Evolutionary conservation across 192 early-diverging fungal genomes (phyloP), one percentile per base, ranked within the genome.

Genomic region (Coemansia erecta): DNA sequence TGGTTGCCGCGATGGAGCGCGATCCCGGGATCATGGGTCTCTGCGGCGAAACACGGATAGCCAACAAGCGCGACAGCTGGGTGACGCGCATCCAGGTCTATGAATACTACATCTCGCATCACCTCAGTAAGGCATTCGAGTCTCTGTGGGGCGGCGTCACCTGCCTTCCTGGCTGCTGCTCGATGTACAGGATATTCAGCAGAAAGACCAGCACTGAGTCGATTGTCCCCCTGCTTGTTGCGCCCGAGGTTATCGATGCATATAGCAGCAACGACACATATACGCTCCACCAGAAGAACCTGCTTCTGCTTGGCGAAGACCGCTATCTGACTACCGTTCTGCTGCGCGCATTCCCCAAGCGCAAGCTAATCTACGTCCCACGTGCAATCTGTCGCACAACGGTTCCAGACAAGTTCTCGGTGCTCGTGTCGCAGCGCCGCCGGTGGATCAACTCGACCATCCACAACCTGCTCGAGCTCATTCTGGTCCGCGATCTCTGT

Each of bases 361-460:
- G 89, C 52, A 94, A 93, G 77, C 84, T 89, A 57, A 78, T 89
- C 53, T 94, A 88, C 75, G 85, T 89, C 14, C 87, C 89, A 17
- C 75, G 83, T 33, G 91, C 92, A 5, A 80, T 86, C 24, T 94
- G 92, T 59, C 81, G 87, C 57, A 94, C 92, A 0, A 80, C 84
- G 2, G 92, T 91, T 10, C 92, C 92, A 2, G 77, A 84, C 56
- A 77, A 71, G 1, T 92, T 91, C 55, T 60, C 63, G 18, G 86
- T 86, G 41, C 73, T 97, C 40, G 61, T 97, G 50, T 90, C 89
- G 50, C 94, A 97, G 73, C 81, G 94, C 17, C 85, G 94, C 39
- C 87, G 95, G 19, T 98, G 95, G 95, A 98, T 98, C 79, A 98
- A 98, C 81, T 91, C 90, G 31, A 98, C 95, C 1, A 91, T 98